A percentile compares a stretch with the other conserved stretches of the same genome.
Evolutionary conservation across 2,329 filamentous ascomycete species (phyloP).

Genomic region (Phoma sp.): DNA sequence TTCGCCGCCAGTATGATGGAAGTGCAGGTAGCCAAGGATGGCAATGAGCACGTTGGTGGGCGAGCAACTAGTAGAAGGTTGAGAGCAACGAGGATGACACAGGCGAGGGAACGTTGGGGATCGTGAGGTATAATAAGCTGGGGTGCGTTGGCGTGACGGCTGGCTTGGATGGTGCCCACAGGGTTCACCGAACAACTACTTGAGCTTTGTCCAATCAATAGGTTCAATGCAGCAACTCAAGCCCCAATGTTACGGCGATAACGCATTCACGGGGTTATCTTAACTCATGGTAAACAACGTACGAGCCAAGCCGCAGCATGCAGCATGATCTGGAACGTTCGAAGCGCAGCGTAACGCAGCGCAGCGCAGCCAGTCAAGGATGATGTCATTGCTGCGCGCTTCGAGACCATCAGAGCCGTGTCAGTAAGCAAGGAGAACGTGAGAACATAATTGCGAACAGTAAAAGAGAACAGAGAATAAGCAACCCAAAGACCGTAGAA

Average conservation of each 20-base stretch:
- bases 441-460: no score
- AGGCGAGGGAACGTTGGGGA: slow-evolving; percentile 15
- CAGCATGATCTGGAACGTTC: not conserved
- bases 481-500: no score
- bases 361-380: no score
- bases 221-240: no score
- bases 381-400: not conserved
- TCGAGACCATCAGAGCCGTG: no score
- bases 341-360: no score
- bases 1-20: not conserved
- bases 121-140: slow-evolving; percentile 18
- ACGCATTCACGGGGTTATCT: not conserved
- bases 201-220: no score
- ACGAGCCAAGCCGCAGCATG: not conserved
- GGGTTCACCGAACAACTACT: no score
- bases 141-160: slow-evolving; percentile 1
- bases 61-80: no score
- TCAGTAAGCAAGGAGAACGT: no score
- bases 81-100: slow-evolving; percentile 4
- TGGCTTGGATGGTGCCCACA: no score
- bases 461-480: no score
- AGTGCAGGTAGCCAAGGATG: not conserved
- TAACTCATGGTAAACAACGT: not conserved
- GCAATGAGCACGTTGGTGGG: not conserved
- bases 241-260: not conserved